Conservation (phyloP, 2,329 filamentous ascomycete genomes). For the Pestalotiopsis fici region DNA sequence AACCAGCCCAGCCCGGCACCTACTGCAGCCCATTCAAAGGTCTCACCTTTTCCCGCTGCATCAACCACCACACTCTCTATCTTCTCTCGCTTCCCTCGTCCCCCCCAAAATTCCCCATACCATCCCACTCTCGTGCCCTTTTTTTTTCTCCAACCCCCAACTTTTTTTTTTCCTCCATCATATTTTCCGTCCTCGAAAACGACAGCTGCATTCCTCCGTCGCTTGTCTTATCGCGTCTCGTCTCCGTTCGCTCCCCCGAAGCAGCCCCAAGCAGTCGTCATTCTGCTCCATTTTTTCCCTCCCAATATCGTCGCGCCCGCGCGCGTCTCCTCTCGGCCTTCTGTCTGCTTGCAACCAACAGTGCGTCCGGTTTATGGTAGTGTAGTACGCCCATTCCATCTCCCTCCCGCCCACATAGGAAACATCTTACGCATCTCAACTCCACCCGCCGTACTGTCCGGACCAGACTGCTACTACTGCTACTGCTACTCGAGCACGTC, state of each 20-base stretch:
- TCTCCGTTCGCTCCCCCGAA: background rate
- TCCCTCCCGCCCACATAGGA: background rate
- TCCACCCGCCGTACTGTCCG: background rate
- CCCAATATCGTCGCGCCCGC: background rate
- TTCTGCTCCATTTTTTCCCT: slow-evolving; percentile 7
- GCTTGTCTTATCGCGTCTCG: slow-evolving; percentile 25
- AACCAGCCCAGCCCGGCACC: background rate
- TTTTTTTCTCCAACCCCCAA: slow-evolving; percentile 22
- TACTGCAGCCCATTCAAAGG: slow-evolving; percentile 12
- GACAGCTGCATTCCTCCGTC: slow-evolving; percentile 23
- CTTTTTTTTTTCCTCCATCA: slow-evolving; percentile 16
- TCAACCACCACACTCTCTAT: slow-evolving; percentile 10
- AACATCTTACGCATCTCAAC: background rate
- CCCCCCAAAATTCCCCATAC: slow-evolving; percentile 15
- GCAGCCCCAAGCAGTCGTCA: slow-evolving; percentile 5
- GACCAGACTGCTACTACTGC: background rate
- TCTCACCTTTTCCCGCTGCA: slow-evolving; percentile 2
- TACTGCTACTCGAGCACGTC: background rate
- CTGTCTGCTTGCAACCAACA: background rate
- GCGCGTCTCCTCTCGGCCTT: background rate
- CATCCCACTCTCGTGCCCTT: slow-evolving; percentile 16
- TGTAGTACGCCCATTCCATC: background rate
- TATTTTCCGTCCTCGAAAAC: slow-evolving; percentile 12
- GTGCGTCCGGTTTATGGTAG: background rate
- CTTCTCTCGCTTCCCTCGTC: slow-evolving; percentile 12